Evolutionary conservation across 2,329 filamentous ascomycete species (phyloP).

Genomic region (Didymella exigua): DNA sequence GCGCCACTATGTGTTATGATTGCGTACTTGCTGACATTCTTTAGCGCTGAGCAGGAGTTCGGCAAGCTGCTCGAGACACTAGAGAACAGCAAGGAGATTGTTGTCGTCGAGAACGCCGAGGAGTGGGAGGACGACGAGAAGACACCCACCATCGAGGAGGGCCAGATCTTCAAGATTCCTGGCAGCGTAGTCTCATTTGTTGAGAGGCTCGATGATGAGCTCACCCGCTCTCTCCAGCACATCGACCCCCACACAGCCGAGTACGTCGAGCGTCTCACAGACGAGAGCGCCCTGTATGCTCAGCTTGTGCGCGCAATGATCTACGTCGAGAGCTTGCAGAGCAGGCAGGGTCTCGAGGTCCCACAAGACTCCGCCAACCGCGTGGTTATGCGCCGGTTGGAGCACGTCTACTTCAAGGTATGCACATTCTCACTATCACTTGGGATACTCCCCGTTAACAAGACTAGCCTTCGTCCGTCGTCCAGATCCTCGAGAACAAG

Average conservation of each 20-base stretch:
- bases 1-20: not conserved
- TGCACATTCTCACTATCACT: slow-evolving; percentile 23
- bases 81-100: slow-evolving; percentile 76
- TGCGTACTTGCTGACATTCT: slow-evolving; percentile 10
- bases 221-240: slow-evolving; percentile 93
- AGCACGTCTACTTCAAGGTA: slow-evolving; percentile 98
- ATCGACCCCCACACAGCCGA: slow-evolving; percentile 99
- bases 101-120: slow-evolving; percentile 89
- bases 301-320: slow-evolving; percentile 86
- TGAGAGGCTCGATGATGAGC: slow-evolving; percentile 94
- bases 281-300: slow-evolving; percentile 90
- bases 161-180: slow-evolving; percentile 86
- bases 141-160: slow-evolving; percentile 72
- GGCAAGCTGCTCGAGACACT: slow-evolving; percentile 77
- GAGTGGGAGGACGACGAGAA: slow-evolving; percentile 99
- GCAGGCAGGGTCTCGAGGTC: slow-evolving; percentile 71
- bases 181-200: slow-evolving; percentile 94
- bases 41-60: slow-evolving; percentile 80
- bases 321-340: slow-evolving; percentile 83
- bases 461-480: slow-evolving; percentile 79
- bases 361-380: slow-evolving; percentile 90
- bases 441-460: slow-evolving; percentile 26
- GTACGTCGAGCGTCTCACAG: slow-evolving; percentile 92
- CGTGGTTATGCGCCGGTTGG: slow-evolving; percentile 88
- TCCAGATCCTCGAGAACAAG: slow-evolving; percentile 92